phyloP scores from a whole-genome alignment of 805 yeast genomes.

The Candida xiaguanensis region DNA sequence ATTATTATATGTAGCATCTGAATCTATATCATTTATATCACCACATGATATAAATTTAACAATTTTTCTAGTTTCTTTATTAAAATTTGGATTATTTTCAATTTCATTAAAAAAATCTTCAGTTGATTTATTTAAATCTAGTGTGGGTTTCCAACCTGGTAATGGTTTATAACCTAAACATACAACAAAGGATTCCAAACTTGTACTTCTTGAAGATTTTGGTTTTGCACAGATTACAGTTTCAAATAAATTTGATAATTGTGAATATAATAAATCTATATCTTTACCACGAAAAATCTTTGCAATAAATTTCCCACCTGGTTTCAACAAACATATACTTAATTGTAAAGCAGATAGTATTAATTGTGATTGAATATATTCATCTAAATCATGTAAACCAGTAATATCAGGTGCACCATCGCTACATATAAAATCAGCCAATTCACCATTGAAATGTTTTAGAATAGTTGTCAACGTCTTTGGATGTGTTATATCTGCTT shows the following conservation, averaged over 20 bases:
- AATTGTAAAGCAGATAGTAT: constrained; percentile 87
- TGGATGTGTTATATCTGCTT: constrained; percentile 98
- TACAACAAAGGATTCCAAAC: constrained; percentile 90
- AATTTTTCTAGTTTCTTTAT: constrained; percentile 64
- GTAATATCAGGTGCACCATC: constrained; percentile 99
- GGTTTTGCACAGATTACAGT: constrained; percentile 94
- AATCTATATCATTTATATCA: constrained; percentile 79
- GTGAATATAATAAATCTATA: constrained; percentile 90
- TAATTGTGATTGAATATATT: constrained; percentile 93
- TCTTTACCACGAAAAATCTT: constrained; percentile 96
- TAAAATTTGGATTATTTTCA: constrained; percentile 49
- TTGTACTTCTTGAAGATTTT: constrained; percentile 89
- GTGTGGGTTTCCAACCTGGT: constrained; percentile 73
- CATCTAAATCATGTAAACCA: constrained; percentile 94
- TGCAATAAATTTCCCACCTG: constrained; percentile 93
- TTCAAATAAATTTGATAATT: constrained; percentile 80
- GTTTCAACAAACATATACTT: constrained; percentile 82
- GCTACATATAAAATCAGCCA: constrained; percentile 93
- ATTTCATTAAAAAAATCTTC: constrained; percentile 79
- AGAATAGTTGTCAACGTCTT: constrained; percentile 73
- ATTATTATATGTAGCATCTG: constrained; percentile 88
- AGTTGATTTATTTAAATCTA: constrained; percentile 57
- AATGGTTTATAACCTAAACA: constrained; percentile 87
- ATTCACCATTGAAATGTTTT: constrained; percentile 82
- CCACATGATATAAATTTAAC: constrained; percentile 98